A percentile compares a stretch with the other conserved stretches of the same genome.
Conservation (phyloP, 2,329 filamentous ascomycete species). For the Fusarium armeniacum region DNA sequence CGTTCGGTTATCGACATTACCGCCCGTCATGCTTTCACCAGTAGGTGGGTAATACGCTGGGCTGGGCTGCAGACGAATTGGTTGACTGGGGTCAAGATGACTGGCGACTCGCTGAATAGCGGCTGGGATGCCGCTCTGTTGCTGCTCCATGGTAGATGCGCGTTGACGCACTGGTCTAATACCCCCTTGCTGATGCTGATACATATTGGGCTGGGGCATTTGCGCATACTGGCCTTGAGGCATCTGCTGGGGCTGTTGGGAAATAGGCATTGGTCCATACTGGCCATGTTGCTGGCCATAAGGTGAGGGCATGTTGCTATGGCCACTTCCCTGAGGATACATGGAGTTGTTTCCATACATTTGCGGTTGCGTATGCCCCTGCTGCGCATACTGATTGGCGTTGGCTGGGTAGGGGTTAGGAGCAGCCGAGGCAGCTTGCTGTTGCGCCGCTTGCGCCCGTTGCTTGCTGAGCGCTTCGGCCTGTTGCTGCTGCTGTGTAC, state of each 20-base stretch:
- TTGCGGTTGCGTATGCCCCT: constrained; percentile 68
- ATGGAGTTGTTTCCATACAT: constrained; percentile 88
- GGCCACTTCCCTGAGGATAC: constrained; percentile 73
- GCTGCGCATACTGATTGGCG: constrained; percentile 63
- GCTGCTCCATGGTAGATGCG: constrained; percentile 96
- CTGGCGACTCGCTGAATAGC: constrained; percentile 95
- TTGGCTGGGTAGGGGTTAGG: constrained; percentile 74
- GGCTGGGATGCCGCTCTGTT: constrained; percentile 91
- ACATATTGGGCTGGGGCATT: constrained; percentile 67
- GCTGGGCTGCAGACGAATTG: constrained; percentile 93
- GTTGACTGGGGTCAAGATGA: constrained; percentile 93
- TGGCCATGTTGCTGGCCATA: constrained; percentile 80
- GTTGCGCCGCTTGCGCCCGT: constrained; percentile 79
- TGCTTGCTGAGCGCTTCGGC: constrained; percentile 95
- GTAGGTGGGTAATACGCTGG: constrained; percentile 97
- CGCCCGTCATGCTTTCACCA: constrained; percentile 77
- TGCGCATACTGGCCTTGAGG: constrained; percentile 73
- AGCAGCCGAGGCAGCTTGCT: constrained; percentile 76
- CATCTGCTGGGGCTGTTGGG: constrained; percentile 76
- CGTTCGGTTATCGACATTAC: constrained; percentile 68
- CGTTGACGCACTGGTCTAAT: constrained; percentile 84
- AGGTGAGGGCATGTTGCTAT: constrained; percentile 72
- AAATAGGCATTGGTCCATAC: constrained; percentile 81
- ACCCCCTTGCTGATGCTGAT: constrained; percentile 74
- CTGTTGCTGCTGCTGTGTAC: constrained; percentile 95